These are phyloP conservation scores for Emiliania huxleyi DNA, from an alignment of 78 protist genomes.

Conservation along the genomic window DNA sequence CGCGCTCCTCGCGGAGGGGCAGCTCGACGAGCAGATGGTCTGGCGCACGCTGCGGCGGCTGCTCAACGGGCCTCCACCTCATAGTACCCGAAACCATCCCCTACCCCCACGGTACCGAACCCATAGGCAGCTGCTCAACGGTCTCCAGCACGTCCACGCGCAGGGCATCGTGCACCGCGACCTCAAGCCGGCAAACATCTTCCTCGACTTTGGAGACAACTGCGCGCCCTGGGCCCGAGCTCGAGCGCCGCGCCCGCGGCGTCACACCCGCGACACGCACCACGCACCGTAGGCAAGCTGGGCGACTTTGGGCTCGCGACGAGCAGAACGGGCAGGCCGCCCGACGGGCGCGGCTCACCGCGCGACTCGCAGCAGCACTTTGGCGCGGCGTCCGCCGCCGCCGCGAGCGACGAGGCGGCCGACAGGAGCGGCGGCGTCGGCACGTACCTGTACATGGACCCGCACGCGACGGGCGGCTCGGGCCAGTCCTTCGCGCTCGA, in stretches of 20 bases:
- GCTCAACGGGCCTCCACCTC: no score
- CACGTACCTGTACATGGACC: neutral
- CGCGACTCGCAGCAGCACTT: no score
- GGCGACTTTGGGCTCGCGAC: conserved; percentile 20
- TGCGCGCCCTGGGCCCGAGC: no score
- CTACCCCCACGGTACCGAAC: no score
- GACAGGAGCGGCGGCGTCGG: neutral
- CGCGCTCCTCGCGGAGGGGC: neutral
- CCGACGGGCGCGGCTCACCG: no score
- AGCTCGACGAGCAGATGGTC: neutral
- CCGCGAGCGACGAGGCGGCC: no score
- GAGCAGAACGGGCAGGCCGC: neutral
- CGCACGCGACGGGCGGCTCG: neutral
- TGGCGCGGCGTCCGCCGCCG: no score
- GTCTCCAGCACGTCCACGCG: conserved; percentile 23
- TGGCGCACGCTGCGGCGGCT: neutral
- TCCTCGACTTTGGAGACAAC: conserved; percentile 37
- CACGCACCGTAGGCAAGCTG: no score
- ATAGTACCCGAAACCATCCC: no score
- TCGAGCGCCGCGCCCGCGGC: no score
- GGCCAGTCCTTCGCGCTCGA: neutral
- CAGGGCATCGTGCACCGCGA: conserved; percentile 41
- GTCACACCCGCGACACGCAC: no score
- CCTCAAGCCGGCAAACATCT: conserved; percentile 48
- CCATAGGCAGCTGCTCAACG: no score